A percentile compares a stretch with the other conserved stretches of the same genome.
phyloP scores from a whole-genome alignment of 192 early-diverging fungal species.

The Pilaira anomala region DNA sequence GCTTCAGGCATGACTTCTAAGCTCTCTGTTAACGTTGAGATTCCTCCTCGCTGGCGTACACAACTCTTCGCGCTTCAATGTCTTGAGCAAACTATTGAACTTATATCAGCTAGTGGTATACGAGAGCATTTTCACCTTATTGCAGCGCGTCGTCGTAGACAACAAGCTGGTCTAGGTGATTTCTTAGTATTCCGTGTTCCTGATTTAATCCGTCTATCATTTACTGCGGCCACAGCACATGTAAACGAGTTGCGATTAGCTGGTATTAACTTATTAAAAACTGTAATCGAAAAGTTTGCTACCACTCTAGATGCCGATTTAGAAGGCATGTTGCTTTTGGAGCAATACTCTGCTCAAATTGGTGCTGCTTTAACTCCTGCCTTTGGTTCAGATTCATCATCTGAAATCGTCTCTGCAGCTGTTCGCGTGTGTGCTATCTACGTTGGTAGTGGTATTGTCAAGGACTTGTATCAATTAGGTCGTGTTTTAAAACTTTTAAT shows the following conservation, averaged over 20 bases:
- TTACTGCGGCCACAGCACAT: constrained; percentile 78
- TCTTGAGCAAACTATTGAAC: constrained; percentile 61
- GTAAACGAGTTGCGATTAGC: constrained; percentile 71
- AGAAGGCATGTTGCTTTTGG: constrained; percentile 75
- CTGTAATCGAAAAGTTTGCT: constrained; percentile 73
- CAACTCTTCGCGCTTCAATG: constrained; percentile 78
- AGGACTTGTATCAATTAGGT: constrained; percentile 69
- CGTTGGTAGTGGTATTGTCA: constrained; percentile 83
- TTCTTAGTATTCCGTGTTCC: constrained; percentile 73
- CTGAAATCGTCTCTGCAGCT: constrained; percentile 72
- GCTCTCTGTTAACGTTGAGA: constrained; percentile 36
- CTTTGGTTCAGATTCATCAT: constrained; percentile 70
- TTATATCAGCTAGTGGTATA: constrained; percentile 53
- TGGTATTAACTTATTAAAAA: constrained; percentile 77
- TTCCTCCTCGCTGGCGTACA: constrained; percentile 71
- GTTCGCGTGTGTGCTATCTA: constrained; percentile 80
- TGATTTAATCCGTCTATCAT: constrained; percentile 88
- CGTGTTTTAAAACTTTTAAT: constrained; percentile 72
- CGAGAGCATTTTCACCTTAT: constrained; percentile 69
- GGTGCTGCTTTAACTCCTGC: constrained; percentile 87
- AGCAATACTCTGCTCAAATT: constrained; percentile 94
- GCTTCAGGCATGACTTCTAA: constrained; percentile 27
- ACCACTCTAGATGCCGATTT: constrained; percentile 85
- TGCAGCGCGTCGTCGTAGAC: constrained; percentile 51
- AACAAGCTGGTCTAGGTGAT: constrained; percentile 56